Base-by-base conservation (phyloP, 352 stramenopile species). In the Globisporangium camurandrum region DNA sequence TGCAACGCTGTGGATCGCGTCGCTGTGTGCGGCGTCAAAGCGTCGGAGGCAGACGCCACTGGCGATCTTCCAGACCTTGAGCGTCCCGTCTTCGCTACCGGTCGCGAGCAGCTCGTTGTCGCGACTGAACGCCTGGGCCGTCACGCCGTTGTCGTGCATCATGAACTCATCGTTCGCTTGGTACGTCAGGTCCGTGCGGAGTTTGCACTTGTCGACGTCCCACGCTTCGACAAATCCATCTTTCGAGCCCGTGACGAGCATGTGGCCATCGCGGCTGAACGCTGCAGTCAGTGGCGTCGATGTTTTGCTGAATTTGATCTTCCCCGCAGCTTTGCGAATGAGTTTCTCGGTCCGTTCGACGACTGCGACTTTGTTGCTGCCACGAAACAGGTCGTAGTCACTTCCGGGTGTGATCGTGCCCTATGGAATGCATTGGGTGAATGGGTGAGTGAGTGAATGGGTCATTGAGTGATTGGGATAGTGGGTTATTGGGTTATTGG, bases 151-250 rank as follows among this genome's bases (percentile, higher is more conserved):
- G 17, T 94, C 84, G 61, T 97, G 88, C 75, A 97, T 94, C 65
- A 98, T 89, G 44, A 97, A 93, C 52, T 98, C 87, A 19, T 97
- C 79, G 62, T 82, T 23, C 50, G 80, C 71, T 72, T 98, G 94
- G 58, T 98, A 98, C n/a, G 83, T 69, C 17, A 97, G 66, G 62
- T 98, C 92, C 56, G 92, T 96, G 19, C 86, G 71, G 44, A 97
- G 54, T 33, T 80, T 84, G 55, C 85, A 95, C 43, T 93, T 95
- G 39, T 96, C 85, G 53, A 77, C 68, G 66, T 97, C 86, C 90
- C 90, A 98, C 36, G 96, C 78, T 62, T 98, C 94, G 30, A 98
- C 80, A 54, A 98, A 95, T 5, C 92, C 93, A 62, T 98, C 94
- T 40, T 95, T 96, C 0, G 86, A 86, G n/a, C 90, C 92, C 4